A percentile compares a stretch with the other conserved stretches of the same genome.
phyloP scores from a whole-genome alignment of 78 protist genomes.

The Salpingoeca rosetta region DNA sequence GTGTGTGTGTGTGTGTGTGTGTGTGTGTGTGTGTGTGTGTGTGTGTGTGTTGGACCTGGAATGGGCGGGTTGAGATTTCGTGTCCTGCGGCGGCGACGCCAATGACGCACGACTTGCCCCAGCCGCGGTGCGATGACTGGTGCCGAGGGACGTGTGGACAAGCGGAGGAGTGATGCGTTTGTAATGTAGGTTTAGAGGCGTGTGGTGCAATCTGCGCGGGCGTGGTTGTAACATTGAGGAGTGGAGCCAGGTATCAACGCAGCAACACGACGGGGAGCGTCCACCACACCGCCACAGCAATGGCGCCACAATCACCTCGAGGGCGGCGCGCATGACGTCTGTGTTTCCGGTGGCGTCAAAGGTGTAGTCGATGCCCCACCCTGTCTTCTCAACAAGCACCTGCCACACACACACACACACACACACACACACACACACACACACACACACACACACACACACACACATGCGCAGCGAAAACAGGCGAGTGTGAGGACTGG shows the following conservation, averaged over 20 bases:
- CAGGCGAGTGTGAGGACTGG: background rate
- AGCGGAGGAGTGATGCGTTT: background rate
- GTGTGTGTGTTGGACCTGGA: slow-evolving; percentile 11
- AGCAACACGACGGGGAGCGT: no score
- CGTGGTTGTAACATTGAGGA: no score
- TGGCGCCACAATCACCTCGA: slow-evolving; percentile 31
- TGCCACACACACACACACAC: background rate
- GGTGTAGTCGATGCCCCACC: slow-evolving; percentile 76
- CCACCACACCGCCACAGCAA: background rate
- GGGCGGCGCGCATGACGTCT: slow-evolving; percentile 70
- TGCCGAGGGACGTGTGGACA: background rate
- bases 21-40: no score
- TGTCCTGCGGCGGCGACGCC: slow-evolving; percentile 83
- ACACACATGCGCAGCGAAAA: no score
- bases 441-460: no score
- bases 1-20: no score
- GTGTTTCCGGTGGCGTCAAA: slow-evolving; percentile 85
- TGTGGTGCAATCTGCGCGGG: no score
- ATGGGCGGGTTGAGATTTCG: slow-evolving; percentile 71
- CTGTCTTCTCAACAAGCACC: slow-evolving; percentile 22
- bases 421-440: no score
- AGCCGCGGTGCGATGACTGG: slow-evolving; percentile 45
- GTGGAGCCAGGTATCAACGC: background rate
- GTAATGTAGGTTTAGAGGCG: no score
- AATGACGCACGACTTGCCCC: slow-evolving; percentile 11